Conservation (phyloP, 805 yeast species). For the Saccharomycopsis fibuligera region DNA sequence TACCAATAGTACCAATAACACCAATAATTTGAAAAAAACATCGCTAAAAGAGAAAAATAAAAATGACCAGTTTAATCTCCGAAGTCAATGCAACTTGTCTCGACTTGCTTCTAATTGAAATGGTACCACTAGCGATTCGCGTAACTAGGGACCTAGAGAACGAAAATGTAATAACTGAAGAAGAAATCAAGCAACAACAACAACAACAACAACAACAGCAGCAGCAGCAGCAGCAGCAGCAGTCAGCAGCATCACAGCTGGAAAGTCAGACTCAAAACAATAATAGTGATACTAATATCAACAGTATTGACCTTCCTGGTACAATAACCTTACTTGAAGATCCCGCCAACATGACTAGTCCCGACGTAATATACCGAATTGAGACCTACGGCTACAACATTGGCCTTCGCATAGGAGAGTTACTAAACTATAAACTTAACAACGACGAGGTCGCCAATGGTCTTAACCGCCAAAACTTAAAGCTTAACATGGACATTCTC, state of each 20-base stretch:
- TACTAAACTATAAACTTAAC: conserved; percentile 29
- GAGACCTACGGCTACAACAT: conserved; percentile 67
- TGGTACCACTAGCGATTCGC: conserved; percentile 65
- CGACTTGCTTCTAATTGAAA: conserved; percentile 65
- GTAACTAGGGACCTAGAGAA: conserved; percentile 44
- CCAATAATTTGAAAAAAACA: too few species aligned
- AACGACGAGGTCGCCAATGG: conserved; percentile 38
- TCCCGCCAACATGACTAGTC: conserved; percentile 32
- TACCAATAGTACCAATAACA: too few species aligned
- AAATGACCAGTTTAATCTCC: conserved; percentile 15
- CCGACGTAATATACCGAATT: conserved; percentile 51
- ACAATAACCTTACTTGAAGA: conserved; percentile 28
- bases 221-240: conserved; percentile 20
- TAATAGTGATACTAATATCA: conserved; percentile 28
- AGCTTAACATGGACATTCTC: conserved; percentile 52
- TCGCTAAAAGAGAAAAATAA: too few species aligned
- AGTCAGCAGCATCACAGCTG: conserved; percentile 19
- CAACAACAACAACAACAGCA: too few species aligned
- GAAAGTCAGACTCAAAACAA: conserved; percentile 22
- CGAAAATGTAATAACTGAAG: conserved; percentile 22
- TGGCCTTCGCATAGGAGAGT: conserved; percentile 53
- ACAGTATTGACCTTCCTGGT: conserved; percentile 23
- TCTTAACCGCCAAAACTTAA: conserved; percentile 31
- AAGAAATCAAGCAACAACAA: conserved; percentile 18
- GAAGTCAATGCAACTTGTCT: conserved; percentile 50